Percentiles rank a stretch among this genome's conserved stretches.
Evolutionary conservation across 2,329 filamentous ascomycete species (phyloP).

Genomic region (Triangularia setosa): DNA sequence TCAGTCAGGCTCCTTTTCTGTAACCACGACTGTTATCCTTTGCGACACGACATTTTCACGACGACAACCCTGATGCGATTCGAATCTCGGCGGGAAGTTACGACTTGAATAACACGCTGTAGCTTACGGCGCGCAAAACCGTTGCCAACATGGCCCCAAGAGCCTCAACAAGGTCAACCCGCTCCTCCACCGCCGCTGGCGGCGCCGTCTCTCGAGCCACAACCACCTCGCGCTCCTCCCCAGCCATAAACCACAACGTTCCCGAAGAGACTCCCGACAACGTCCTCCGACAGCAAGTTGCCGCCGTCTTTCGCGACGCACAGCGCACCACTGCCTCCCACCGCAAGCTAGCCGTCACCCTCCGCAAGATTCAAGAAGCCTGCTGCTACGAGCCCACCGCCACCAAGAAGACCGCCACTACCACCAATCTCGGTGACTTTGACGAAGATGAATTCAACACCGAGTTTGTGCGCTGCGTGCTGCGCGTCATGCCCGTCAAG

Average conservation of each 20-base stretch:
- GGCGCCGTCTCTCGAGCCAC: conserved; percentile 35
- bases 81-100: not conserved
- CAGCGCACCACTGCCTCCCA: conserved; percentile 89
- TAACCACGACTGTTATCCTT: not conserved
- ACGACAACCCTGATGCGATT: not conserved
- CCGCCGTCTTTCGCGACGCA: conserved; percentile 70
- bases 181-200: conserved; percentile 40
- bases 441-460: conserved; percentile 83
- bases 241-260: conserved; percentile 45
- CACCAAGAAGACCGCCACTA: conserved; percentile 45
- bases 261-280: conserved; percentile 69
- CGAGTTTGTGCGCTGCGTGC: conserved; percentile 78
- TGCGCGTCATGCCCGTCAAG: conserved; percentile 80
- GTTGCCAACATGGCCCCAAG: conserved; percentile 45
- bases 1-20: not conserved
- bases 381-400: conserved; percentile 63
- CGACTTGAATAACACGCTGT: not conserved
- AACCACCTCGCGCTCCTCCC: conserved; percentile 45
- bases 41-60: not conserved
- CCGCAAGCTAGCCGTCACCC: conserved; percentile 78
- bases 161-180: conserved; percentile 44
- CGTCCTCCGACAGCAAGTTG: conserved; percentile 69
- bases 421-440: conserved; percentile 61
- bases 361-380: conserved; percentile 86
- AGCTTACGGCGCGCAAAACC: not conserved